phyloP scores from a whole-genome alignment of 106 monocot species.

The Alisma plantagoaquatica region DNA sequence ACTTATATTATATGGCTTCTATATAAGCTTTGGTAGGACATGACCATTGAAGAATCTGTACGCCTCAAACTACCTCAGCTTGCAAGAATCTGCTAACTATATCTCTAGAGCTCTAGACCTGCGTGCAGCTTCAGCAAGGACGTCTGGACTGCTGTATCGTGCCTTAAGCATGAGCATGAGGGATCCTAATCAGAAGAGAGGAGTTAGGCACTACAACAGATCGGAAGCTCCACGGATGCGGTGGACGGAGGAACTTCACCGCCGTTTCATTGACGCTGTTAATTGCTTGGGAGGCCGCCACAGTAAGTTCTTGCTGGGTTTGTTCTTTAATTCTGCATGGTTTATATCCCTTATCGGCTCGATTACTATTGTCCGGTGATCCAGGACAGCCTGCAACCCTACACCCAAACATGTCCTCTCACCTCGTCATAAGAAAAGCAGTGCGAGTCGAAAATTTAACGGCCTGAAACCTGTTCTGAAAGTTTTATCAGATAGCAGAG shows the following conservation, averaged over 20 bases:
- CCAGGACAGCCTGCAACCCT: background rate
- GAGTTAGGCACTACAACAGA: conserved; percentile 56
- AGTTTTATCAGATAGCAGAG: too few species aligned
- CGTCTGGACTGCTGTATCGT: background rate
- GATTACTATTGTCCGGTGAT: background rate
- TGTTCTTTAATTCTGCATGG: background rate
- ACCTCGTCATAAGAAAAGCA: too few species aligned
- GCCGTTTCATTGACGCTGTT: conserved; percentile 49
- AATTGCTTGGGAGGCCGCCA: conserved; percentile 52
- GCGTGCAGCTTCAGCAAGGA: too few species aligned
- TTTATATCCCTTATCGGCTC: background rate
- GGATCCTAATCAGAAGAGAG: conserved; percentile 21
- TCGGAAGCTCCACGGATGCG: conserved; percentile 64
- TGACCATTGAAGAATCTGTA: too few species aligned
- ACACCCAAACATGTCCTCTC: background rate
- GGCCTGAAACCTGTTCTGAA: too few species aligned
- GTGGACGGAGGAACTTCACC: conserved; percentile 83
- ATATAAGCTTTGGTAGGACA: too few species aligned
- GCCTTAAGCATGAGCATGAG: background rate
- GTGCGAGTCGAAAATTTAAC: too few species aligned
- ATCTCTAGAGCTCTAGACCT: too few species aligned
- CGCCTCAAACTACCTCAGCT: too few species aligned
- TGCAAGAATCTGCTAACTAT: too few species aligned
- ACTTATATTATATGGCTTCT: background rate
- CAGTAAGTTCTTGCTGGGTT: too few species aligned